Conservation (phyloP, 2,329 filamentous ascomycete genomes). For the Fusarium siculi region DNA sequence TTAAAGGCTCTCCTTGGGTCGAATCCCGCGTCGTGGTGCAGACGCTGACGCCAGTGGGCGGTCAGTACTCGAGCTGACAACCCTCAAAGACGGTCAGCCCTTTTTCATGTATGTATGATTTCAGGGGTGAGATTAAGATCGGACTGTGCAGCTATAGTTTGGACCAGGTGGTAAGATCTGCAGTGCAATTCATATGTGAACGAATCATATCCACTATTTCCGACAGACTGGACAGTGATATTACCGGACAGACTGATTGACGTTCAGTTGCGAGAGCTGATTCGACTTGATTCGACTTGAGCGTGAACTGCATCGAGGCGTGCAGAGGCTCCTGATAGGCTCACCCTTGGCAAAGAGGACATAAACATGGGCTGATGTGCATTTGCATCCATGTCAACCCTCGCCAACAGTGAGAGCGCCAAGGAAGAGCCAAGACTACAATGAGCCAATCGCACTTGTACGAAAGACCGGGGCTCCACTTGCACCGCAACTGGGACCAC, state of each 20-base stretch:
- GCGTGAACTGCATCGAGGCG: conserved; percentile 5
- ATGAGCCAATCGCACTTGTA: conserved; percentile 10
- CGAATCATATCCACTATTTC: conserved; percentile 11
- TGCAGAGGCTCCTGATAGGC: conserved; percentile 16
- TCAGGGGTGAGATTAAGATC: conserved; percentile 21
- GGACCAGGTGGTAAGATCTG: neutral
- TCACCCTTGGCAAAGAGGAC: conserved; percentile 4
- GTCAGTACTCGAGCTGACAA: conserved; percentile 23
- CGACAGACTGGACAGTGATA: conserved; percentile 25
- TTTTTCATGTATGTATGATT: neutral
- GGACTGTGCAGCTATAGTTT: neutral
- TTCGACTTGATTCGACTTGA: neutral
- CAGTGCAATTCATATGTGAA: neutral
- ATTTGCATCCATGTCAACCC: conserved; percentile 15
- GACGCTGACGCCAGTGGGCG: conserved; percentile 25
- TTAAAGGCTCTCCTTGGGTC: neutral
- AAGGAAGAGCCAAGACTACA: conserved; percentile 3
- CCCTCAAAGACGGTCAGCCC: conserved; percentile 7
- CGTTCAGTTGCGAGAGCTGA: conserved; percentile 23
- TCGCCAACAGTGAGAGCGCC: conserved; percentile 3
- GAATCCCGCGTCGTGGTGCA: conserved; percentile 4
- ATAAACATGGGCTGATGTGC: conserved; percentile 27
- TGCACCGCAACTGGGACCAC: conserved; percentile 31
- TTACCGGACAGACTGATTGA: conserved; percentile 19
- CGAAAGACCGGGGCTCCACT: conserved; percentile 29